Evolutionary conservation across 2,329 filamentous ascomycete genomes (phyloP).

Genomic region (Fusarium citri): DNA sequence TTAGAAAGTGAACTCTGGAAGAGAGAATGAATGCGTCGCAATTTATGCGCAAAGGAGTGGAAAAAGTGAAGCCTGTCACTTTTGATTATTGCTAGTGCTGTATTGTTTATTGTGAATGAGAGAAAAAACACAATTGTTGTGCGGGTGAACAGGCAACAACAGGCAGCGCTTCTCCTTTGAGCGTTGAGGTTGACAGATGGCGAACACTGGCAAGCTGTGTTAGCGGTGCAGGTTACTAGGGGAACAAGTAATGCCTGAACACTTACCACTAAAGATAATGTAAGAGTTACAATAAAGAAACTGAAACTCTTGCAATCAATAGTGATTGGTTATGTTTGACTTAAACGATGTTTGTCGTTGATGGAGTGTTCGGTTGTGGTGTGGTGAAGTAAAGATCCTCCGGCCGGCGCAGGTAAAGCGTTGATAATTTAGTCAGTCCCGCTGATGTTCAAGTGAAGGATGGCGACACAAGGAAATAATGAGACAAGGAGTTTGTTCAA

Average conservation of each 20-base stretch:
- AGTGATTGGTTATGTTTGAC: conserved; percentile 8
- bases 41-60: conserved; percentile 33
- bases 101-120: conserved; percentile 26
- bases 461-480: conserved; percentile 35
- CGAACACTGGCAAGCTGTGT: conserved; percentile 36
- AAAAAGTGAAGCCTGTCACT: conserved; percentile 33
- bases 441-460: conserved; percentile 42
- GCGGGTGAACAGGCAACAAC: conserved; percentile 32
- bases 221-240: not conserved
- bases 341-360: conserved; percentile 15
- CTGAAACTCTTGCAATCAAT: conserved; percentile 3
- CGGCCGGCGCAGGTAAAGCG: conserved; percentile 36
- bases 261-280: conserved; percentile 23
- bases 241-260: conserved; percentile 12
- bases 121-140: conserved; percentile 20
- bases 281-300: conserved; percentile 1
- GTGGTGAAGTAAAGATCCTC: conserved; percentile 17
- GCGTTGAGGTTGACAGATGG: conserved; percentile 33
- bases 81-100: conserved; percentile 21
- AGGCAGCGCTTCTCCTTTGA: conserved; percentile 12
- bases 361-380: conserved; percentile 21
- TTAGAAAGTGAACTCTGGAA: conserved; percentile 16
- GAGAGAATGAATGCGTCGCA: conserved; percentile 34
- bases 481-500: conserved; percentile 24
- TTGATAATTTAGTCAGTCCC: conserved; percentile 41